Evolutionary conservation across 805 yeast species (phyloP).

Genomic region (Metschnikowia santaceciliae): DNA sequence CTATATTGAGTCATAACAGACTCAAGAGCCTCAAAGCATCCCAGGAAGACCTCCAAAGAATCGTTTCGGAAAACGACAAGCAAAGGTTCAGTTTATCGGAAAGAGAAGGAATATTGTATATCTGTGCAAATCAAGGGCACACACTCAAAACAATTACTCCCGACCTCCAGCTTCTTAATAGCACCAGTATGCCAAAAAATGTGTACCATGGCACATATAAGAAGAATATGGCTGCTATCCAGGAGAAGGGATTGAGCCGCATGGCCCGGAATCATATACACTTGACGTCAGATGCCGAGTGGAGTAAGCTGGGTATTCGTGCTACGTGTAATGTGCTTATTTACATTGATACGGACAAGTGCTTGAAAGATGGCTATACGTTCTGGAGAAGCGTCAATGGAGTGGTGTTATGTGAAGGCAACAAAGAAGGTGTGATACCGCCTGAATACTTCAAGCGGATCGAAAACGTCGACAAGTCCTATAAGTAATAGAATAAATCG

Average conservation of each 20-base stretch:
- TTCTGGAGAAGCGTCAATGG: constrained; percentile 68
- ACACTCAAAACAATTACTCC: constrained; percentile 50
- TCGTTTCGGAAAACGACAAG: constrained; percentile 67
- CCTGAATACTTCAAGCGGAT: constrained; percentile 37
- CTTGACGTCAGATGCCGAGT: constrained; percentile 52
- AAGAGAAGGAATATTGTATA: constrained; percentile 22
- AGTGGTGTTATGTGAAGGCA: constrained; percentile 68
- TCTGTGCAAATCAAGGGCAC: constrained; percentile 97
- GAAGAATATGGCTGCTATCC: constrained; percentile 44
- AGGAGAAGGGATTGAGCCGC: constrained; percentile 54
- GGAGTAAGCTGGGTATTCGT: constrained; percentile 73
- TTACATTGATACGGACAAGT: constrained; percentile 52
- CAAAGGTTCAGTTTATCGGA: constrained; percentile 56
- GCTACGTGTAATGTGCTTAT: constrained; percentile 53
- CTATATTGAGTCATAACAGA: constrained; percentile 53
- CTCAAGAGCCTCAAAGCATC: constrained; percentile 56
- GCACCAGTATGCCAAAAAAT: constrained; percentile 43
- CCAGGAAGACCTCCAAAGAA: constrained; percentile 50
- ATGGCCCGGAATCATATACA: constrained; percentile 88
- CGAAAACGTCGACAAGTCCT: constrained; percentile 12
- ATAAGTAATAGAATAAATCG: not conserved
- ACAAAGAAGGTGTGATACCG: constrained; percentile 49
- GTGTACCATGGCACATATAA: constrained; percentile 80
- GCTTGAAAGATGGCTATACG: constrained; percentile 39
- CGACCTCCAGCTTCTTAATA: constrained; percentile 36